These are phyloP conservation scores for Daldinia vernicosa DNA, from an alignment of 495 filamentous ascomycete species.

Conservation along the genomic window DNA sequence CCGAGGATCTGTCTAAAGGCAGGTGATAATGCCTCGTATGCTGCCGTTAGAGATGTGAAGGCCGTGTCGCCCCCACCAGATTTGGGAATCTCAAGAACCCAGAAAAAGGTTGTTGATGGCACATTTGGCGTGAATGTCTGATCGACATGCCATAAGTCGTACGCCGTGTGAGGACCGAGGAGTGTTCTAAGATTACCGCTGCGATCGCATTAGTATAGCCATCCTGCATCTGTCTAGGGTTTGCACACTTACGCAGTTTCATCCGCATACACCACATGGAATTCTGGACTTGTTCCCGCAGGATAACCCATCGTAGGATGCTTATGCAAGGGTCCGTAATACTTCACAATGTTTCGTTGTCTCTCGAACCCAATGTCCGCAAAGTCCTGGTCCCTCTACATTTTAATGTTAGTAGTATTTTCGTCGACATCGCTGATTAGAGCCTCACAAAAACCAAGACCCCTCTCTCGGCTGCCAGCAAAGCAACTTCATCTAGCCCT, in stretches of 20 bases:
- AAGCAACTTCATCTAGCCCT: neutral
- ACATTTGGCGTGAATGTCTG: slow-evolving; percentile 72
- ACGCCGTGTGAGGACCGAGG: slow-evolving; percentile 59
- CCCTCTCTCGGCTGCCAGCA: neutral
- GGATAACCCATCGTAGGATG: slow-evolving; percentile 29
- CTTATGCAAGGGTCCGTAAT: slow-evolving; percentile 36
- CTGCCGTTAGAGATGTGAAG: slow-evolving; percentile 66
- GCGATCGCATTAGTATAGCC: slow-evolving; percentile 63
- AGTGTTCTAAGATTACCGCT: slow-evolving; percentile 57
- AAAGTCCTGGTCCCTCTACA: neutral
- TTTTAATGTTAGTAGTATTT: neutral
- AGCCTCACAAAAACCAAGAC: neutral
- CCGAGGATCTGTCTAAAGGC: slow-evolving; percentile 66
- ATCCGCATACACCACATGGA: slow-evolving; percentile 60
- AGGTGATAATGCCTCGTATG: slow-evolving; percentile 65
- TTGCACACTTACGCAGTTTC: slow-evolving; percentile 67
- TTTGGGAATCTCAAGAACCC: slow-evolving; percentile 65
- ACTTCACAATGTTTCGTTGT: slow-evolving; percentile 43
- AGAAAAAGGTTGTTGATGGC: slow-evolving; percentile 72
- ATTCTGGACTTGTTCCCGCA: slow-evolving; percentile 19
- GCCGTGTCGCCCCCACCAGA: slow-evolving; percentile 69
- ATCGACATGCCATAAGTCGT: slow-evolving; percentile 72
- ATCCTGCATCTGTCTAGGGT: slow-evolving; percentile 52
- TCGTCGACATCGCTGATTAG: neutral
- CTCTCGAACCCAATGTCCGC: slow-evolving; percentile 61